These are phyloP conservation scores for Fraxinus nigra DNA, from an alignment of 305 asterid species.

Conservation along the genomic window DNA sequence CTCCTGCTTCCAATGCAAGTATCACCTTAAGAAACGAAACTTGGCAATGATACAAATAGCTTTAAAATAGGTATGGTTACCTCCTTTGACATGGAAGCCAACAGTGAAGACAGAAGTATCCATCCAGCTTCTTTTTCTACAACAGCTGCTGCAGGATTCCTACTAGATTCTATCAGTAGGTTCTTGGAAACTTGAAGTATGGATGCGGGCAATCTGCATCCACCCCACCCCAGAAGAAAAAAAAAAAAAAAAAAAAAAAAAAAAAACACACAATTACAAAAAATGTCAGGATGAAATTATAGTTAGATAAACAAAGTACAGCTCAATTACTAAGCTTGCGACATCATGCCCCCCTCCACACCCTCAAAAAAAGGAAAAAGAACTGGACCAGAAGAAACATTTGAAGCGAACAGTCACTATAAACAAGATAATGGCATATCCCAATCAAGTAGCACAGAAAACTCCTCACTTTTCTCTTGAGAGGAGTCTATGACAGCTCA, in stretches of 20 bases:
- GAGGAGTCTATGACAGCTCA: not conserved
- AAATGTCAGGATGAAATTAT: not conserved
- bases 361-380: not conserved
- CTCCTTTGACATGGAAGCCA: conserved; percentile 88
- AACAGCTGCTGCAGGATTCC: conserved; percentile 70
- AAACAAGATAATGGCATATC: not conserved
- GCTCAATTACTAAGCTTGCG: not conserved
- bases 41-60: conserved; percentile 18
- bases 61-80: conserved; percentile 35
- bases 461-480: not conserved
- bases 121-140: conserved; percentile 97
- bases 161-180: conserved; percentile 69
- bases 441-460: not conserved
- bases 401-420: not conserved
- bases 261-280: not conserved
- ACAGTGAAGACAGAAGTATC: conserved; percentile 85
- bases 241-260: too few relatives aligned
- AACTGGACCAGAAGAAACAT: not conserved
- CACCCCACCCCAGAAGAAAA: conserved; percentile 10
- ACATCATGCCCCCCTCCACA: not conserved
- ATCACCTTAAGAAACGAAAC: conserved; percentile 26
- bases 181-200: conserved; percentile 87
- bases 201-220: conserved; percentile 75
- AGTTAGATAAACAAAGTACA: not conserved
- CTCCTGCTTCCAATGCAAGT: conserved; percentile 62